Conservation (phyloP, 202 grass and related monocot genomes). For the Tripidium arundinaceum region DNA sequence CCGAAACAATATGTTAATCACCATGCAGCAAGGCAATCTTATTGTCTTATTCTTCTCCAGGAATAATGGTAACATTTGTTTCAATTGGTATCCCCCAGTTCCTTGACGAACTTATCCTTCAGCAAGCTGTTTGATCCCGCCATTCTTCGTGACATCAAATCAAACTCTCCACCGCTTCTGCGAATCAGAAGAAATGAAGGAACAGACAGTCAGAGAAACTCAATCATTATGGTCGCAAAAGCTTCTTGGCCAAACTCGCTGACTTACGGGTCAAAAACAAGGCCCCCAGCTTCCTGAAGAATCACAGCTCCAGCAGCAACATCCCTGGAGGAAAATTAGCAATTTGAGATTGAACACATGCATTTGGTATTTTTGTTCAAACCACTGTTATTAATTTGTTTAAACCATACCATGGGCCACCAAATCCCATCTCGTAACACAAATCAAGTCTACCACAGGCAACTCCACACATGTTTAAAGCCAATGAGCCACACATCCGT, state of each 20-base stretch:
- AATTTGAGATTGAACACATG: neutral
- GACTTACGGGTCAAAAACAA: constrained; percentile 92
- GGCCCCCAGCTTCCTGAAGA: constrained; percentile 86
- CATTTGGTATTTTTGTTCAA: neutral
- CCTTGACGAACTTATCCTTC: constrained; percentile 70
- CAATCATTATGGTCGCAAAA: neutral
- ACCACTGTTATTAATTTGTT: neutral
- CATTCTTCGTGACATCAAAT: constrained; percentile 68
- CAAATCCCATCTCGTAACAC: constrained; percentile 96
- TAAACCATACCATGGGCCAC: constrained; percentile 80
- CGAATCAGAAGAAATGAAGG: constrained; percentile 2
- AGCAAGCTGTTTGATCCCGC: constrained; percentile 79
- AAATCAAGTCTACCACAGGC: constrained; percentile 95
- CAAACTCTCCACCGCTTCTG: constrained; percentile 74
- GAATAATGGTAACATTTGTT: neutral
- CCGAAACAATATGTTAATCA: neutral
- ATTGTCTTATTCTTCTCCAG: constrained; percentile 14
- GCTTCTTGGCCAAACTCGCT: neutral
- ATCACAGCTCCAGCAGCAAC: constrained; percentile 90
- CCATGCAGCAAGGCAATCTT: neutral
- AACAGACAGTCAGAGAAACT: neutral
- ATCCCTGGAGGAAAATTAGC: constrained; percentile 54
- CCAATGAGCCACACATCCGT: constrained; percentile 92
- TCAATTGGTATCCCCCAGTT: constrained; percentile 40
- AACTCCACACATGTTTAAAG: constrained; percentile 85